Conservation (phyloP, 1,284 basidiomycete genomes). For the Ganoderma leucocontextum region DNA sequence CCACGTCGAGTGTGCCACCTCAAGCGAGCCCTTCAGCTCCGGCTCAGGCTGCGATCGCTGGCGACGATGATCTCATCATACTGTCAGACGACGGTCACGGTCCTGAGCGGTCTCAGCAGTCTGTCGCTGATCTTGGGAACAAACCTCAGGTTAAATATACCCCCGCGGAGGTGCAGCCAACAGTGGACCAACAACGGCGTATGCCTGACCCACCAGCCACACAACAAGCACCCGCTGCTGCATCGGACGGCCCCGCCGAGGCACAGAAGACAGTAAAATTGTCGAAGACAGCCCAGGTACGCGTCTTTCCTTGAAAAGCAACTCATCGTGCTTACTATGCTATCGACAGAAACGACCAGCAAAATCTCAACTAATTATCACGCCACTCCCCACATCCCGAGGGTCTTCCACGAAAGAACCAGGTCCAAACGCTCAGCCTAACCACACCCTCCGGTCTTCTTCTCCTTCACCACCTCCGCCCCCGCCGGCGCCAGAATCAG, state of each 20-base stretch:
- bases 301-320: too few species aligned
- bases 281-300: background rate
- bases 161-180: background rate
- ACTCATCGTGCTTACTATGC: background rate
- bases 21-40: background rate
- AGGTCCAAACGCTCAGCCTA: background rate
- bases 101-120: background rate
- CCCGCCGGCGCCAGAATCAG: background rate
- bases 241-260: background rate
- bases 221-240: background rate
- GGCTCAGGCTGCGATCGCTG: background rate
- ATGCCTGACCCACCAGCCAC: background rate
- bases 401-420: background rate
- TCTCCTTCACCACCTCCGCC: background rate
- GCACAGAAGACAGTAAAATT: background rate
- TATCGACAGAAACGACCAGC: background rate
- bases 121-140: background rate
- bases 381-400: background rate
- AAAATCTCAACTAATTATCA: background rate
- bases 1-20: background rate
- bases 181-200: background rate
- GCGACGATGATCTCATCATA: conserved; percentile 15
- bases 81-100: background rate
- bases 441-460: background rate
- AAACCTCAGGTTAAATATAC: background rate